A percentile compares a stretch with the other conserved stretches of the same genome.
phyloP scores from a whole-genome alignment of 352 stramenopile genomes.

The Pilasporangium apinafurcum region DNA sequence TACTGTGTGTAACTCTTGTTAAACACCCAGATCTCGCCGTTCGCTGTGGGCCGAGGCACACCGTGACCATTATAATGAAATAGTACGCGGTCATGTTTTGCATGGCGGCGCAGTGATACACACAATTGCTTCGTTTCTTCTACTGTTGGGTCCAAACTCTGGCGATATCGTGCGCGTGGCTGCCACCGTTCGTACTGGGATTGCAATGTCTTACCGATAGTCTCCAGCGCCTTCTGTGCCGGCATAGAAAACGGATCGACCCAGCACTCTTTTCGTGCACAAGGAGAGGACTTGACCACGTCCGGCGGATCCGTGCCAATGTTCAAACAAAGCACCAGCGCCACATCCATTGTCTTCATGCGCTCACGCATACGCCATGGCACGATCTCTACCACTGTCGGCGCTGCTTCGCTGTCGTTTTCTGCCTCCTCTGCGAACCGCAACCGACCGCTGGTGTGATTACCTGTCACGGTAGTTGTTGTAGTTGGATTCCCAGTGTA shows the following conservation, averaged over 20 bases:
- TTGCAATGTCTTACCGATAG: slow-evolving; percentile 93
- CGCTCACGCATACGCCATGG: slow-evolving; percentile 83
- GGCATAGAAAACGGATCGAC: slow-evolving; percentile 95
- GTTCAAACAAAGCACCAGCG: slow-evolving; percentile 96
- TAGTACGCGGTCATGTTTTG: slow-evolving; percentile 93
- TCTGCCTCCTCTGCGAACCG: slow-evolving; percentile 51
- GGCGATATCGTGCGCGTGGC: slow-evolving; percentile 89
- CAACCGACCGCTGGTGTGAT: slow-evolving; percentile 30
- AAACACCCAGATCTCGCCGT: slow-evolving; percentile 99
- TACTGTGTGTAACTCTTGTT: slow-evolving; percentile 99
- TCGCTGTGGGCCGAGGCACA: slow-evolving; percentile 94
- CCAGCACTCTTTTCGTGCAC: slow-evolving; percentile 97
- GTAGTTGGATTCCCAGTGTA: too few relatives aligned
- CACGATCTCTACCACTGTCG: slow-evolving; percentile 39
- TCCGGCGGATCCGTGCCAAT: slow-evolving; percentile 98
- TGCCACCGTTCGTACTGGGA: slow-evolving; percentile 97
- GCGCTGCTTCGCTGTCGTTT: slow-evolving; percentile 16
- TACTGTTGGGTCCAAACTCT: slow-evolving; percentile 95
- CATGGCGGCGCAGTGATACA: slow-evolving; percentile 86
- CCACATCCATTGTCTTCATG: slow-evolving; percentile 92
- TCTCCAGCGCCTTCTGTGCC: slow-evolving; percentile 93
- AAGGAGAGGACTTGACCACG: slow-evolving; percentile 94
- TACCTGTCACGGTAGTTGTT: background rate
- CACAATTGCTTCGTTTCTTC: slow-evolving; percentile 95
- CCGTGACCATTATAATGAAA: slow-evolving; percentile 99